Conservation (phyloP, 495 filamentous ascomycete genomes). For the Aspergillus taichungensis region DNA sequence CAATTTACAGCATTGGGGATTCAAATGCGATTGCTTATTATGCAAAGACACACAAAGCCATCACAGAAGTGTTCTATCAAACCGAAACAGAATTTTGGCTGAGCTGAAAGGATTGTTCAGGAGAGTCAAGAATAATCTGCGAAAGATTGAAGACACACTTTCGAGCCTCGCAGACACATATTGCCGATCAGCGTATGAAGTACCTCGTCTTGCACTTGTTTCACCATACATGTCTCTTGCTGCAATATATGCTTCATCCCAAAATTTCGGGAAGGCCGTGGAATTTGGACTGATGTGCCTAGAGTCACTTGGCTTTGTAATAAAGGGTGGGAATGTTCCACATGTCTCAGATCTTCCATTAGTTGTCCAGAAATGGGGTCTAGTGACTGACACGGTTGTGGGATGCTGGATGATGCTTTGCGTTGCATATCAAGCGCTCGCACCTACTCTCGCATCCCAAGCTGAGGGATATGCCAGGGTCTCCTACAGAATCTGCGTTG, state of each 20-base stretch:
- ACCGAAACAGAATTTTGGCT: constrained; percentile 4
- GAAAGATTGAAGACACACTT: constrained; percentile 13
- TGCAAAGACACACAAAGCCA: constrained; percentile 23
- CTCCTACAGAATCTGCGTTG: constrained; percentile 30
- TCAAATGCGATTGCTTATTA: constrained; percentile 37
- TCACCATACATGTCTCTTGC: constrained; percentile 21
- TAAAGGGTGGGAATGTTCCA: constrained; percentile 22
- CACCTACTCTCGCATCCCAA: constrained; percentile 16
- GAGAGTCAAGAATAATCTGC: not conserved
- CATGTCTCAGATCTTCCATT: constrained; percentile 8
- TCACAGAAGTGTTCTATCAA: not conserved
- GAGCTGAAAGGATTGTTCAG: constrained; percentile 6
- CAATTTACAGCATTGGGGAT: constrained; percentile 32
- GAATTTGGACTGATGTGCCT: constrained; percentile 21
- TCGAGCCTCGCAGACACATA: constrained; percentile 23
- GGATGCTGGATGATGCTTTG: constrained; percentile 28
- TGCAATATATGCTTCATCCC: constrained; percentile 2
- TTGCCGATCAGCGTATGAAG: constrained; percentile 7
- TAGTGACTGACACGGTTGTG: constrained; percentile 18
- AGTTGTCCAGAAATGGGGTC: constrained; percentile 35
- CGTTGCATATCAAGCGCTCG: constrained; percentile 17
- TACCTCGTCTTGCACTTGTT: constrained; percentile 25
- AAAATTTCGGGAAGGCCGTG: constrained; percentile 14
- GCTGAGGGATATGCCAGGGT: constrained; percentile 26
- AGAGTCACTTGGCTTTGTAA: constrained; percentile 31